Evolutionary conservation across 306 rosid genomes (phyloP), one percentile per base, ranked within the genome.

Genomic region (Phaseolus lunatus): DNA sequence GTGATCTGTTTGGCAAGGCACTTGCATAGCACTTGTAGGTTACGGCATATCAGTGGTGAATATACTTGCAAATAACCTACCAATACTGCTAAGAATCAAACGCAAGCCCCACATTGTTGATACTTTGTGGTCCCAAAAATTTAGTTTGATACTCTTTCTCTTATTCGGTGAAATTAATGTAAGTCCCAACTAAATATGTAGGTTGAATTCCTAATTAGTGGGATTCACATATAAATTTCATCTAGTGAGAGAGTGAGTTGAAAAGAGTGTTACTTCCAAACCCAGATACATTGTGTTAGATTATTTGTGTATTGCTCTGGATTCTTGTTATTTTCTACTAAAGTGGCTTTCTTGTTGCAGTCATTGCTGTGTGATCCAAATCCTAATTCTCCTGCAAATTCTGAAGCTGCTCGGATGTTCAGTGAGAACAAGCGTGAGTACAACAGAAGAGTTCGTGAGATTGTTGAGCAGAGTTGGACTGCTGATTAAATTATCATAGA

Each of bases 381-480:
- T 81, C 96, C 99, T 9, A 95, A 90, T 74, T 95, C 99, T n/a
- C 99, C 99, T 3, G 99, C 97, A 11, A 95, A 95, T 80, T 88
- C 97, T 43, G 99, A 95, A 88, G 99, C 99, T 33, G 99, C 99
- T 72, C 71, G 99, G 70, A 92, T 92, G 97, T 95, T 90, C 73
- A 92, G 97, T 2, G 97, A 92, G 83, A 95, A 89, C 92, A 92
- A 92, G 87, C 97, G 97, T 0, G 99, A 95, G 81, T 95, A 95
- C 87, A 95, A 95, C 75, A 84, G 96, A 77, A 90, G 93, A 84
- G 88, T 95, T 5, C 95, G 97, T 0, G 97, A 89, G 81, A 90
- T 90, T 68, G 99, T 95, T 35, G 97, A 95, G 93, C 99, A 92
- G 92, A 95, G 99, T 78, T 95, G 99, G 99, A 92, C 99, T 57